Conservation (phyloP, 441 rosid genomes). For the Arabidopsis hybrid region DNA sequence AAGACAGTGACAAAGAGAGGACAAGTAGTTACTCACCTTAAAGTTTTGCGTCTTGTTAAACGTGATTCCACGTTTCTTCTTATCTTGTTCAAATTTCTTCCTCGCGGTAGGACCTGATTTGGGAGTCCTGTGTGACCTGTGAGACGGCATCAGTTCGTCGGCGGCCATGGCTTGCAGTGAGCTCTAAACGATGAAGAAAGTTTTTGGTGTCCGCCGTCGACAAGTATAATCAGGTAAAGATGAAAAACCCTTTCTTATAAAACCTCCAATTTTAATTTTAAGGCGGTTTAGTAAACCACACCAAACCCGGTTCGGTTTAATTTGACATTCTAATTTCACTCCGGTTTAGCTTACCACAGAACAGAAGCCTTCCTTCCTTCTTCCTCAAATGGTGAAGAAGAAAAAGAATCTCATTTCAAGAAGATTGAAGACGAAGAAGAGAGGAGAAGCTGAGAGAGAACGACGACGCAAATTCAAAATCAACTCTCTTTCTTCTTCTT, state of each 20-base stretch:
- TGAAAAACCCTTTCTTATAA: conserved; percentile 25
- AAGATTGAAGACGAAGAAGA: conserved; percentile 28
- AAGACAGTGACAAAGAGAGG: background rate
- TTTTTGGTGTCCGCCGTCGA: conserved; percentile 31
- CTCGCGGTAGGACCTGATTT: conserved; percentile 68
- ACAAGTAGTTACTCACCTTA: conserved; percentile 48
- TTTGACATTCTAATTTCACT: background rate
- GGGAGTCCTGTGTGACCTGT: conserved; percentile 71
- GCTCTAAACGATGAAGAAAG: conserved; percentile 5
- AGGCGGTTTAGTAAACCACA: background rate
- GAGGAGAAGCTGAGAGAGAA: conserved; percentile 8
- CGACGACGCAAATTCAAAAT: conserved; percentile 18
- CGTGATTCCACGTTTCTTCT: conserved; percentile 49
- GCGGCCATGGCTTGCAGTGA: conserved; percentile 39
- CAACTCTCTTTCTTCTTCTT: background rate
- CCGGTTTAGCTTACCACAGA: conserved; percentile 12
- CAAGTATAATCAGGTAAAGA: background rate
- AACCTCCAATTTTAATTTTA: conserved; percentile 8
- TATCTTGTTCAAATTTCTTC: conserved; percentile 54
- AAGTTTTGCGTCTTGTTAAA: conserved; percentile 61
- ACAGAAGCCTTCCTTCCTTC: background rate
- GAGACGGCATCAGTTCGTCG: conserved; percentile 54
- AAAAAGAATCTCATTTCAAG: background rate
- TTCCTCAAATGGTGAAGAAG: conserved; percentile 2
- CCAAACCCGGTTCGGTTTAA: conserved; percentile 23